Percentiles rank a stretch among this genome's conserved stretches.
These are phyloP conservation scores for Rhizophora apiculata DNA, from an alignment of 345 rosid species.

Conservation along the genomic window DNA sequence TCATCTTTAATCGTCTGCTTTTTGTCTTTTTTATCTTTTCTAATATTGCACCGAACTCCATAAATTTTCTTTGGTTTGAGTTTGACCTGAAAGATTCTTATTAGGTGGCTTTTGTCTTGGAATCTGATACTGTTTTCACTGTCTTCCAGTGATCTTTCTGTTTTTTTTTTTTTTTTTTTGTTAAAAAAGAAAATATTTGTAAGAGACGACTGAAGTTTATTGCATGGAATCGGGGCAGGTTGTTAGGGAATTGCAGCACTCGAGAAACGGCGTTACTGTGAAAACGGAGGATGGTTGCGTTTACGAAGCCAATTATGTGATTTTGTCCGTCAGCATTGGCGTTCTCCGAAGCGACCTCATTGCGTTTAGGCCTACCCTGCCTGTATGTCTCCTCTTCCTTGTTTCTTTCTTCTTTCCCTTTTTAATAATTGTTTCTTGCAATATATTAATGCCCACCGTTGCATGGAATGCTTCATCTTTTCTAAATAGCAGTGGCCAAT, in stretches of 20 bases:
- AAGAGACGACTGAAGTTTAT: slow-evolving; percentile 14
- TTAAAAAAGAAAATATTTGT: neutral
- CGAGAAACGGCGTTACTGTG: slow-evolving; percentile 80
- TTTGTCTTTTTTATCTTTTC: slow-evolving; percentile 7
- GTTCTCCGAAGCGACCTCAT: slow-evolving; percentile 91
- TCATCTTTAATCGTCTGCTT: neutral
- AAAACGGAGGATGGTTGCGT: slow-evolving; percentile 87
- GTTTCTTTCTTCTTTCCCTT: neutral
- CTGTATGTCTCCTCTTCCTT: slow-evolving; percentile 50
- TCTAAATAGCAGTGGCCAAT: neutral
- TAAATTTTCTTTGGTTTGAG: slow-evolving; percentile 26
- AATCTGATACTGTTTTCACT: neutral
- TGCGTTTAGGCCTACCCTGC: slow-evolving; percentile 78
- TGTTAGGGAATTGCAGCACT: slow-evolving; percentile 81
- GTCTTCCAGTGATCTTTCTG: neutral
- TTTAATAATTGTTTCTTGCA: neutral
- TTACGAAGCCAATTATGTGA: slow-evolving; percentile 79
- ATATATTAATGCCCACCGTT: slow-evolving; percentile 11
- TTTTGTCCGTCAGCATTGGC: slow-evolving; percentile 94
- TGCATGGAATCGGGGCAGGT: slow-evolving; percentile 62
- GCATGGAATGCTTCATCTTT: neutral
- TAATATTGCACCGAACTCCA: slow-evolving; percentile 25
- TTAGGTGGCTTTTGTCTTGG: slow-evolving; percentile 10
- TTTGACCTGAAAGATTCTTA: slow-evolving; percentile 37
- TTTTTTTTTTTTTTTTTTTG: neutral